Evolutionary conservation across 164 flowering plant species (phyloP).

Genomic region (Euptelea pleiosperma): DNA sequence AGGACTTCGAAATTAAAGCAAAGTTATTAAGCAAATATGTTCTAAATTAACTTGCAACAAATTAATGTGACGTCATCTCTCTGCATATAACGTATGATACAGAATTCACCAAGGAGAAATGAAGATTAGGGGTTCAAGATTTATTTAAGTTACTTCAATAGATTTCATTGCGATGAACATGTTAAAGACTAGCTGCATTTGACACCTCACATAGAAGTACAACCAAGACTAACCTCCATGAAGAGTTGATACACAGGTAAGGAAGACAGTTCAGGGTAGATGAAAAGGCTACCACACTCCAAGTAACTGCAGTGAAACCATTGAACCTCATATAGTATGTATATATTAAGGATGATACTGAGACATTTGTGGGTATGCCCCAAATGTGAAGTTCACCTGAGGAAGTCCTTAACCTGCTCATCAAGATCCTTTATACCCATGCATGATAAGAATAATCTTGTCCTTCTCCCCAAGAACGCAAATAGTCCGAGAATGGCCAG

Average conservation of each 20-base stretch:
- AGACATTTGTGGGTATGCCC: too few species aligned
- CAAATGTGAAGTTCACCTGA: slow-evolving; percentile 33
- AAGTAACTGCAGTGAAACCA: slow-evolving; percentile 45
- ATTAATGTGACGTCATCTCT: too few species aligned
- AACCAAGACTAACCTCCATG: slow-evolving; percentile 51
- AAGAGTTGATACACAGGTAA: slow-evolving; percentile 48
- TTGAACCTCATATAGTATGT: slow-evolving; percentile 1
- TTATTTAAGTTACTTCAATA: not conserved
- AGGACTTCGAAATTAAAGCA: not conserved
- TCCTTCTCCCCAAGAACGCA: slow-evolving; percentile 58
- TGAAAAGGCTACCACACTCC: slow-evolving; percentile 62
- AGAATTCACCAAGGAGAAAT: too few species aligned
- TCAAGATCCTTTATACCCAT: slow-evolving; percentile 56
- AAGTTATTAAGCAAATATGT: not conserved
- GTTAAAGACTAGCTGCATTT: not conserved
- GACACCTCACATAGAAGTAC: not conserved
- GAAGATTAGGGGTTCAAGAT: too few species aligned
- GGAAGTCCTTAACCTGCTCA: slow-evolving; percentile 52
- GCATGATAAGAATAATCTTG: slow-evolving; percentile 47
- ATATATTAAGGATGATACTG: not conserved
- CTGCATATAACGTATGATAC: too few species aligned
- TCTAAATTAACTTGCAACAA: not conserved
- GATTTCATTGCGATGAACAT: slow-evolving; percentile 1
- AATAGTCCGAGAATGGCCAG: slow-evolving; percentile 63
- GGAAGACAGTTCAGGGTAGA: slow-evolving; percentile 48